Evolutionary conservation across 139 green algal species (phyloP).

Genomic region (Astrephomene gubernaculifera): DNA sequence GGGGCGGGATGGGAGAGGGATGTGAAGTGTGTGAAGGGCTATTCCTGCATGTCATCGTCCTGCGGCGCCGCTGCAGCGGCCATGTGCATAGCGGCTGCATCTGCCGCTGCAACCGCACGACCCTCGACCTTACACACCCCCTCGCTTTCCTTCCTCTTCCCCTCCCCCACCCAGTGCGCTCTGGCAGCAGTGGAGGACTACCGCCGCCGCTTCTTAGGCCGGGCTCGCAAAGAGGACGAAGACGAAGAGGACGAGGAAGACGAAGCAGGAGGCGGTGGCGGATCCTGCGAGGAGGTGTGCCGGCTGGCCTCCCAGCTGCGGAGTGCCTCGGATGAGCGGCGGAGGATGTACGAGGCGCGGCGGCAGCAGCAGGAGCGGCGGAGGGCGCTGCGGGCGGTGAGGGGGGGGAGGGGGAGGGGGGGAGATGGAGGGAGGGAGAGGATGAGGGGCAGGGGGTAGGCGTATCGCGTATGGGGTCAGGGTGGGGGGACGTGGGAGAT

Average conservation of each 20-base stretch:
- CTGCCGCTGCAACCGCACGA: no score
- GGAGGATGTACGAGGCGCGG: not conserved
- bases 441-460: not conserved
- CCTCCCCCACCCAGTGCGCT: constrained; percentile 45
- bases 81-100: no score
- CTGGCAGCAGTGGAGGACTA: constrained; percentile 47
- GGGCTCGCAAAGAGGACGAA: no score
- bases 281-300: constrained; percentile 32
- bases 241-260: no score
- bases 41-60: no score
- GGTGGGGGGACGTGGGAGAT: no score
- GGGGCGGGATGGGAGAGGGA: not conserved
- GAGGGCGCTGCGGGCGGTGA: constrained; percentile 7
- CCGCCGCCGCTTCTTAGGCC: constrained; percentile 42
- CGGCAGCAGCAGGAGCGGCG: constrained; percentile 41
- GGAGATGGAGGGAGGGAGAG: not conserved
- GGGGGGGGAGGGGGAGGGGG: not conserved
- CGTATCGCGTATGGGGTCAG: not conserved
- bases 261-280: no score
- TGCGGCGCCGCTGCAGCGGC: no score
- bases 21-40: no score
- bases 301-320: constrained; percentile 44
- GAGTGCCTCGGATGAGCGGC: not conserved
- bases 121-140: not conserved
- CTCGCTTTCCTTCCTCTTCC: not conserved